Conservation (phyloP, 148 eudicot species). For the Fagopyrum homotropicum region DNA sequence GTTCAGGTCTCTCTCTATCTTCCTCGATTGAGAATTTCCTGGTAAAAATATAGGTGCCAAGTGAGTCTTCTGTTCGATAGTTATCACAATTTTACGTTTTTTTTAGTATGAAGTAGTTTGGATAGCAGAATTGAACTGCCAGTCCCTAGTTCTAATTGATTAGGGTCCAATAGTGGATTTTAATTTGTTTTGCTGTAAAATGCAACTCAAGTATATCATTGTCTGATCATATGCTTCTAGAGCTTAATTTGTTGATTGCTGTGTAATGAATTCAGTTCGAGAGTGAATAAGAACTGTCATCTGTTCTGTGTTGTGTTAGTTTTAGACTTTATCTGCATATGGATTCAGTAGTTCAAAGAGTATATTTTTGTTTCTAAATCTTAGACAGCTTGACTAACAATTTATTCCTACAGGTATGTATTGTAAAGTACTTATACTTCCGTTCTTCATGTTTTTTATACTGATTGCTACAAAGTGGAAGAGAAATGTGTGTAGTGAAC, state of each 20-base stretch:
- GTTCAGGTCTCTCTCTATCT: slow-evolving; percentile 38
- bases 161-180: neutral
- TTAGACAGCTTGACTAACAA: no score
- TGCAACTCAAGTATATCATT: no score
- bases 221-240: neutral
- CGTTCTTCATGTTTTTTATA: neutral
- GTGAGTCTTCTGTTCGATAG: neutral
- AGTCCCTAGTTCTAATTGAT: neutral
- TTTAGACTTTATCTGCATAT: neutral
- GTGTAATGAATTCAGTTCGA: neutral
- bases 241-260: neutral
- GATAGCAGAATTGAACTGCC: neutral
- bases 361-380: no score
- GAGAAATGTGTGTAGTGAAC: neutral
- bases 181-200: no score
- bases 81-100: neutral
- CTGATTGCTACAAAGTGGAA: neutral
- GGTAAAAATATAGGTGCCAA: neutral
- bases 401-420: no score
- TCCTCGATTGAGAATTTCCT: neutral
- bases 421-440: neutral
- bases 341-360: no score
- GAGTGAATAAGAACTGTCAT: neutral
- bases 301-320: neutral
- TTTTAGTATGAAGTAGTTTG: slow-evolving; percentile 1